Conservation (phyloP, 805 yeast species). For the Isabelozyma pseudorhagii region DNA sequence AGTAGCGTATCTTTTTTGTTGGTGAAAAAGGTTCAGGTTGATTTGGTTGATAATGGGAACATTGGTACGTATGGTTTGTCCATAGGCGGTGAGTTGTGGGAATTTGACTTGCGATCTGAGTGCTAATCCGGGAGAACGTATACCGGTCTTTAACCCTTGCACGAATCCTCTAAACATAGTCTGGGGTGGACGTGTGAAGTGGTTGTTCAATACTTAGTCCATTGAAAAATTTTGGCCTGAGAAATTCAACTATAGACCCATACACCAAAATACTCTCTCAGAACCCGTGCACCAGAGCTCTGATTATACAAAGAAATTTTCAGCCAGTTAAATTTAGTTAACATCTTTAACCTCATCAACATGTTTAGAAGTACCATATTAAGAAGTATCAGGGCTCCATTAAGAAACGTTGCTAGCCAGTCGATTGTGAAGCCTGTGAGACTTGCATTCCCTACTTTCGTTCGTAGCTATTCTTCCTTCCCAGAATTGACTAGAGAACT, state of each 20-base stretch:
- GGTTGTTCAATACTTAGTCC: neutral
- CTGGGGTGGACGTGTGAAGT: neutral
- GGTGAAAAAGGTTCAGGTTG: constrained; percentile 5
- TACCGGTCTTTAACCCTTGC: neutral
- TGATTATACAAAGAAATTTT: neutral
- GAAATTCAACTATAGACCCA: neutral
- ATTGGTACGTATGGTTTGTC: constrained; percentile 11
- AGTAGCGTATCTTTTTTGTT: constrained; percentile 59
- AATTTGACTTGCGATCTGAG: neutral
- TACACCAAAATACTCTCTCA: neutral
- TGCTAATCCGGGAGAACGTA: neutral
- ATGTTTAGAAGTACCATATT: constrained; percentile 32
- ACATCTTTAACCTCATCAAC: neutral
- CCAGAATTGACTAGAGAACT: constrained; percentile 62
- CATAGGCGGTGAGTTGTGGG: constrained; percentile 7
- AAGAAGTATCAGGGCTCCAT: constrained; percentile 23
- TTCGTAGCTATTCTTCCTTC: constrained; percentile 50
- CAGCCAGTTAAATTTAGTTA: neutral
- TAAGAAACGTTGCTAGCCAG: constrained; percentile 10
- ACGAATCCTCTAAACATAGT: neutral
- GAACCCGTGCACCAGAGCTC: neutral
- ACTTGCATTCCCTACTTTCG: constrained; percentile 7
- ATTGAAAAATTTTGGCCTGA: neutral
- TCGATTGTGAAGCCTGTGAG: constrained; percentile 6
- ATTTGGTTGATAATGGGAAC: constrained; percentile 10